These are phyloP conservation scores for Mycena albidolilacea DNA, from an alignment of 768 basidiomycete species.

Conservation along the genomic window DNA sequence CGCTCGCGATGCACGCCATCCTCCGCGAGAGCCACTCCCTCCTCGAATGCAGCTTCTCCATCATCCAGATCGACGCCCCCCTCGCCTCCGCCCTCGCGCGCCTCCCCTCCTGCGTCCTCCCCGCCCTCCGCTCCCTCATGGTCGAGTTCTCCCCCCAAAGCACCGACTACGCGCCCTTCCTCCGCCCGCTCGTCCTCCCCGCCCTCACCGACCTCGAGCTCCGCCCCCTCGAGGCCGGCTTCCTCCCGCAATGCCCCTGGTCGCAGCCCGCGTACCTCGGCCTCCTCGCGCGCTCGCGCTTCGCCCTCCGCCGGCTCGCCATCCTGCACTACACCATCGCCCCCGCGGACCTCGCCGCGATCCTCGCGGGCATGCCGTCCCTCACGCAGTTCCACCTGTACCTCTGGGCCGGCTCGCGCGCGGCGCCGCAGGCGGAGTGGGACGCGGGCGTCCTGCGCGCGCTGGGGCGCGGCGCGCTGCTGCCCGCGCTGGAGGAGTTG, in stretches of 20 bases:
- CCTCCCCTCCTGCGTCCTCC: conserved; percentile 32
- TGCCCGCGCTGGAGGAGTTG: conserved; percentile 32
- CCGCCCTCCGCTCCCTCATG: conserved; percentile 29
- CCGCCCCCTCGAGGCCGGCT: conserved; percentile 36
- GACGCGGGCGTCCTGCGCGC: conserved; percentile 26
- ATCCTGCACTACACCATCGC: conserved; percentile 38
- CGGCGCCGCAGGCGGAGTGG: conserved; percentile 15
- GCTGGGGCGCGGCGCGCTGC: conserved; percentile 29
- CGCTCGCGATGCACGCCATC: conserved; percentile 38
- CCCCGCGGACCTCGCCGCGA: conserved; percentile 22
- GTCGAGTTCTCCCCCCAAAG: conserved; percentile 37
- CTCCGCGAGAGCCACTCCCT: conserved; percentile 34
- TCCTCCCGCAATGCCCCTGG: conserved; percentile 35
- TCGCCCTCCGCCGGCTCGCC: conserved; percentile 36
- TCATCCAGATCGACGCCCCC: conserved; percentile 35
- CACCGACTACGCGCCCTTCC: conserved; percentile 35
- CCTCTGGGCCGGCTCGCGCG: conserved; percentile 24
- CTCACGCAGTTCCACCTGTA: conserved; percentile 34
- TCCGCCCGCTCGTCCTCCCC: conserved; percentile 39
- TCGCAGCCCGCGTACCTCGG: conserved; percentile 33
- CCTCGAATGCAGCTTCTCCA: conserved; percentile 39
- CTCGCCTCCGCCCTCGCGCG: conserved; percentile 21
- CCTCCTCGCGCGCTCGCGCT: conserved; percentile 38
- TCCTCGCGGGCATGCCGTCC: conserved; percentile 38
- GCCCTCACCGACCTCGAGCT: conserved; percentile 40